Base-by-base conservation (phyloP, 495 filamentous ascomycete genomes). In the Jackrogersella minutella region DNA sequence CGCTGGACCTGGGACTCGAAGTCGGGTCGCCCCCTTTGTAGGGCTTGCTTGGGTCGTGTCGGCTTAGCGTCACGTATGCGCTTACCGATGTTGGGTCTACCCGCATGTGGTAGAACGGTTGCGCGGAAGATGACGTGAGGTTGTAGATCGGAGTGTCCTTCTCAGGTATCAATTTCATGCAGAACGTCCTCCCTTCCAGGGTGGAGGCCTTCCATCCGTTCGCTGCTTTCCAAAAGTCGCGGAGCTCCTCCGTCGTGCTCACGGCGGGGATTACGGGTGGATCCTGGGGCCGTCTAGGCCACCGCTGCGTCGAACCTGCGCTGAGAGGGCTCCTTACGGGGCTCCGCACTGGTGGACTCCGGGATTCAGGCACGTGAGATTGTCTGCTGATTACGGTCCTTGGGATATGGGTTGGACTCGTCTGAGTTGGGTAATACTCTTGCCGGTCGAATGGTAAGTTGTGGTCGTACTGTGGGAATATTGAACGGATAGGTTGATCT, bases 381-480 rank as follows among this genome's bases (percentile, higher is more conserved):
- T 81, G 75, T 44, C 84, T 73, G 75, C 81, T 86, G 70, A 88
- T 86, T 50, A 85, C 79, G 2, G 80, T 76, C 55, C 76, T 76
- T 5, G 86, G 84, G 61, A 88, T 81, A 68, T 86, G 76, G 21
- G 82, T 79, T 13, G 84, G 80, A 36, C 73, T 82, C 57, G 77
- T 65, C 73, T 84, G 84, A 3, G 84, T 87, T 9, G 89, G 88
- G 55, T 83, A 86, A 70, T 93, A 92, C 36, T 82, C 78, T 71
- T 95, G 91, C 55, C 87, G 85, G 58, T 83, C 82, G 21, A 92
- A 81, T 7, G 90, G 84, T 7, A 90, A 47, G n/a, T 84, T 84
- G 8, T 87, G 87, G 73, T 96, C 87, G 70, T 92, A 93, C n/a
- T 81, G 85, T 11, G 92, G 92, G 73, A 96, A 95, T 61, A 95